phyloP scores from a whole-genome alignment of 176 grass and related monocot species.

The Aegilops umbellulata region DNA sequence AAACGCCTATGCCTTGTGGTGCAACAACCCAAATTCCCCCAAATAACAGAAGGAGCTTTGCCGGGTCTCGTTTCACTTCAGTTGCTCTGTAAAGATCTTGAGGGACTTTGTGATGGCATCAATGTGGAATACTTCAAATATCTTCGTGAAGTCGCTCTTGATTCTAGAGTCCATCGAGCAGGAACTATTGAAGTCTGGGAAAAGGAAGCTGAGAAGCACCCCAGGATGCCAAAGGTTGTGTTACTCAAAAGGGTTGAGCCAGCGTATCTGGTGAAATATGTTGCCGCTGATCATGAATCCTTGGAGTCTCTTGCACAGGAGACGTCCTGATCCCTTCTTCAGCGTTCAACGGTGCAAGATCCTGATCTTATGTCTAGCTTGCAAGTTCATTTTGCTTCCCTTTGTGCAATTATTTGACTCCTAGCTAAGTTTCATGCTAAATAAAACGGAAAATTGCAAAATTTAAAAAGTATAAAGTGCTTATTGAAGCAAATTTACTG shows the following conservation, averaged over 20 bases:
- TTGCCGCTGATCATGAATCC: background rate
- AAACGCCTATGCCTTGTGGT: background rate
- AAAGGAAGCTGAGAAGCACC: background rate
- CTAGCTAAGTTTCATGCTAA: no score
- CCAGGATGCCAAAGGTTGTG: background rate
- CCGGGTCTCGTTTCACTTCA: background rate
- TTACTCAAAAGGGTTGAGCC: background rate
- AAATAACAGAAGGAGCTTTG: background rate
- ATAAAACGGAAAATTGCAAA: background rate
- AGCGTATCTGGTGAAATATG: background rate
- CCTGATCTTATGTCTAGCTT: background rate
- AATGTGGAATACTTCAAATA: background rate
- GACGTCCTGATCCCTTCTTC: background rate
- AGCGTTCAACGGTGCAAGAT: background rate
- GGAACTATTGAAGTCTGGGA: background rate
- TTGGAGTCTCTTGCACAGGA: background rate
- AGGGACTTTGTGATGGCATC: background rate
- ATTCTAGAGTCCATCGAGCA: background rate
- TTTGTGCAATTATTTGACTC: no score
- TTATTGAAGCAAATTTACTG: background rate
- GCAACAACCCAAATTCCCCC: background rate
- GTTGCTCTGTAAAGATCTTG: background rate
- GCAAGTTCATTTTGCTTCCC: background rate
- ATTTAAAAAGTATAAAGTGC: background rate
- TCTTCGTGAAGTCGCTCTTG: background rate